These are phyloP conservation scores for Candida ortonii DNA, from an alignment of 805 yeast species.

Conservation along the genomic window DNA sequence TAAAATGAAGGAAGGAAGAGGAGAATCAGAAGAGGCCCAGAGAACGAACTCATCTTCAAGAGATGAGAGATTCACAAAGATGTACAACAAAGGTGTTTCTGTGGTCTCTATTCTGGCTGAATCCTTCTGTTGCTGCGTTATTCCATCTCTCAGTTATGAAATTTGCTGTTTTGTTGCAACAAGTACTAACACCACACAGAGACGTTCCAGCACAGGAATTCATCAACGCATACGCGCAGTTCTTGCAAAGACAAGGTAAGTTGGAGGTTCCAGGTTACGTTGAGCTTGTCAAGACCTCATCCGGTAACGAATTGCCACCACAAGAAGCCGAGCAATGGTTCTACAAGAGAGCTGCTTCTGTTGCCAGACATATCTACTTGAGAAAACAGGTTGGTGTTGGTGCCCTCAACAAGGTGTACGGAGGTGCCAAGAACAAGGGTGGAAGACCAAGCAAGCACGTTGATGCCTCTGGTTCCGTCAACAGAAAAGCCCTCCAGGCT, in stretches of 20 bases:
- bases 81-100: too few relatives aligned
- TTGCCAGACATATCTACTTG: conserved; percentile 99
- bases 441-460: conserved; percentile 97
- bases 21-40: too few relatives aligned
- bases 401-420: conserved; percentile 97
- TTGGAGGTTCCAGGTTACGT: conserved; percentile 99
- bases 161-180: not conserved
- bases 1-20: not conserved
- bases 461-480: conserved; percentile 98
- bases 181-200: conserved; percentile 46
- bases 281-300: conserved; percentile 98
- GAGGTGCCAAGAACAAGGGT: conserved; percentile 99
- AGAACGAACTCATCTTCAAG: too few relatives aligned
- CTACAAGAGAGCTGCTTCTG: conserved; percentile 99
- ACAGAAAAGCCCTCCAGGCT: conserved; percentile 98
- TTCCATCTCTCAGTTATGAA: too few relatives aligned
- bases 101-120: too few relatives aligned
- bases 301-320: conserved; percentile 99
- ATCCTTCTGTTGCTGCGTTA: too few relatives aligned
- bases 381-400: conserved; percentile 99
- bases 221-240: conserved; percentile 98
- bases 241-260: conserved; percentile 99
- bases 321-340: conserved; percentile 99
- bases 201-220: conserved; percentile 99
- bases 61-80: too few relatives aligned